Base-by-base conservation (phyloP, 2,329 filamentous ascomycete species). In the Trichoderma sp. region DNA sequence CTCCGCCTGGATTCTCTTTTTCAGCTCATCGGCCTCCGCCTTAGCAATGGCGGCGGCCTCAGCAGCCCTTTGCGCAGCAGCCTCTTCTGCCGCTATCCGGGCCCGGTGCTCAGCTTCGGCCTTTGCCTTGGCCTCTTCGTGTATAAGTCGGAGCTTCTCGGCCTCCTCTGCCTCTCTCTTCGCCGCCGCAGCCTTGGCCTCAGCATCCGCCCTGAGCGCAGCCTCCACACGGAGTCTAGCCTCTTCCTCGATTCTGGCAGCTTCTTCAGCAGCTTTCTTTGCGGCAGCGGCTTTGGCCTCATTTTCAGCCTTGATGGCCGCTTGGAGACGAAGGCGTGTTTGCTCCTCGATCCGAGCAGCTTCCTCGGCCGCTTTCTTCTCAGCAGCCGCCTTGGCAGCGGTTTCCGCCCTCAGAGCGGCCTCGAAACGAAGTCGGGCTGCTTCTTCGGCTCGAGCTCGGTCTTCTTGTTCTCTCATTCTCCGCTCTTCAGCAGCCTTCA, bases 11-110 rank as follows among this genome's bases (percentile, higher is more conserved):
- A 85, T 84, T 72, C 86, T 84, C 74, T 86, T 86, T 73, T 84
- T 85, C 2, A 82, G 81, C 77, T 93, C 92, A 59, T 89, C 87
- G 70, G 86, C 86, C 70, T 81, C 82, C 67, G 82, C 80, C 76
- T 85, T 84, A n/a, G 82, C 84, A n/a, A 83, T 74, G 46, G 74
- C 86, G 13, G 79, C 79, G 2, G 79, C 79, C 34, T 81, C 81
- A 2, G 79, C 77, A 67, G 79, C 80, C 56, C 79, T 76, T 34
- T 76, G 79, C 49, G 81, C 82, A 58, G 79, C 81, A 14, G 81
- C 83, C 68, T 77, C 75, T 54, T 82, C 81, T 2, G 78, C 78
- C 61, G 79, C 79, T 49, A 81, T 72, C 72, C 77, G 84, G 43
- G 78, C 79, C 46, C 76, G 75, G 21, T 77, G 76, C 16, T 82